A percentile compares a stretch with the other conserved stretches of the same genome.
Conservation (phyloP, 768 basidiomycete species). For the Kwoniella heveanensis region DNA sequence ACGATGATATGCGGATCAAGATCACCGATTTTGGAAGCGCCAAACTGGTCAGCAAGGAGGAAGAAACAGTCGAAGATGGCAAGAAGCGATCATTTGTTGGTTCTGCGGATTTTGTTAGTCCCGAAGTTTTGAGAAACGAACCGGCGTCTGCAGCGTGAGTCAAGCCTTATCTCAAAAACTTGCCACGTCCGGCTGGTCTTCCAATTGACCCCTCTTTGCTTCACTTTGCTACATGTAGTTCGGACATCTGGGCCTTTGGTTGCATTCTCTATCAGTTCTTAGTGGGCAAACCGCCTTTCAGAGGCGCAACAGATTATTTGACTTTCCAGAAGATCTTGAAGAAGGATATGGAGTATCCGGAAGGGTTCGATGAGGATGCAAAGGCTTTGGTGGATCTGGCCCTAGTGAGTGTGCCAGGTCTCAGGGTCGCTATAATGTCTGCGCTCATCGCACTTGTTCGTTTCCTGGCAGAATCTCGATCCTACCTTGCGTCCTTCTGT, state of each 20-base stretch:
- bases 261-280: slow-evolving; percentile 94
- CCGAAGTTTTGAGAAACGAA: slow-evolving; percentile 73
- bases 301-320: slow-evolving; percentile 83
- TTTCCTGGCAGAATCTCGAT: slow-evolving; percentile 45
- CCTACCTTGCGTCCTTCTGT: slow-evolving; percentile 43
- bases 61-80: slow-evolving; percentile 57
- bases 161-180: not conserved
- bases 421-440: not conserved
- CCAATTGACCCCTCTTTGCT: not conserved
- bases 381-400: slow-evolving; percentile 76
- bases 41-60: slow-evolving; percentile 53
- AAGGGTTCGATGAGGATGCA: slow-evolving; percentile 78
- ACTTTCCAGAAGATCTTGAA: slow-evolving; percentile 93
- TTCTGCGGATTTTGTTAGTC: slow-evolving; percentile 85
- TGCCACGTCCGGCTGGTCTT: not conserved
- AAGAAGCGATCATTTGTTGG: slow-evolving; percentile 76
- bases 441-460: not conserved
- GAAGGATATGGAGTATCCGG: slow-evolving; percentile 82
- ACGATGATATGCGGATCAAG: slow-evolving; percentile 80
- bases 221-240: slow-evolving; percentile 59
- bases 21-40: slow-evolving; percentile 98
- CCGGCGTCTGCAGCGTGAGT: slow-evolving; percentile 73
- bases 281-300: slow-evolving; percentile 86
- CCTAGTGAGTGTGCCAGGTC: slow-evolving; percentile 62
- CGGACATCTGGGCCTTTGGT: slow-evolving; percentile 93